Evolutionary conservation across 306 rosid species (phyloP), one percentile per base, ranked within the genome.

Genomic region (Trifolium repens): DNA sequence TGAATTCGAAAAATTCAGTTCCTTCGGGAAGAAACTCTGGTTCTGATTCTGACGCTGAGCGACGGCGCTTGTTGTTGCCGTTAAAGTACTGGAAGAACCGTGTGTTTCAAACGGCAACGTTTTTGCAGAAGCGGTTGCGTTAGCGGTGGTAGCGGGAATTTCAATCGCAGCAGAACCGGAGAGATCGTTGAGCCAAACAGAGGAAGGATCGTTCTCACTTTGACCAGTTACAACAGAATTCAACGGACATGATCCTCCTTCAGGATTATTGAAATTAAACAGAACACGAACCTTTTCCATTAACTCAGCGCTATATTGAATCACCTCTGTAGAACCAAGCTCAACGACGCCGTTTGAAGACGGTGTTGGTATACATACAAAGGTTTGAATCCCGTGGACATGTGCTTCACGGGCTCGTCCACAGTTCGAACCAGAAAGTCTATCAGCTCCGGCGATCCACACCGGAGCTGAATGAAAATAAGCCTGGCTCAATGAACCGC

Each of bases 311-410:
- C 82, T 89, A 67, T 86, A 86, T 34, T 43, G 78, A 54, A 94
- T 88, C 8, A 60, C 17, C 19, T 91, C 97, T 0, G 94, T 82
- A 19, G 98, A 94, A 0, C 93, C 99, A 13, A 94, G 75, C 54
- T 94, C 97, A 0, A 94, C 97, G 1, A 94, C 99, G 0, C 99
- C 96, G 43, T 85, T 94, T 11, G 88, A 82, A 1, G 85, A 78
- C 1, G 61, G 69, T 0, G 77, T 44, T 7, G 98, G 97, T n/a
- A 94, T 85, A n/a, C 93, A 90, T 0, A 92, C 97, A 71, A 94
- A 50, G 2, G 97, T 94, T 69, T 85, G 92, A 52, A 94, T 50
- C 0, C 99, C 97, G 2, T 87, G 88, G 1, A 72, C 22, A 64
- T 89, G 88, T 0, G 84, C 97, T 71, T 86, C 91, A 4, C 87